Percentiles rank a stretch among this genome's conserved stretches.
Evolutionary conservation across 129 eudicot species (phyloP).

Genomic region (Pulicaria dysenterica): DNA sequence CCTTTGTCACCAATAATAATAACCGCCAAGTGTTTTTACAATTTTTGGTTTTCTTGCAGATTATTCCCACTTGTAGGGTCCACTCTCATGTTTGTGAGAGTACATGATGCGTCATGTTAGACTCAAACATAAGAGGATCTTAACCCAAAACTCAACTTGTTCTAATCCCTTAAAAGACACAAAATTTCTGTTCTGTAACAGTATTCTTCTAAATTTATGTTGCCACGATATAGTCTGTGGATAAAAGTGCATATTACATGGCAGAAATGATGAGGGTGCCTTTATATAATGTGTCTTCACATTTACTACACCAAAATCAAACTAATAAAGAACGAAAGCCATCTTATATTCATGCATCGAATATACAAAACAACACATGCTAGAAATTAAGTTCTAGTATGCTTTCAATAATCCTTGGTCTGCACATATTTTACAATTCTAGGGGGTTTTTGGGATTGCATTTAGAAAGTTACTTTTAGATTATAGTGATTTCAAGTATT

Average conservation of each 20-base stretch:
- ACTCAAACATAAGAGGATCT: neutral
- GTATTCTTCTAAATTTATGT: neutral
- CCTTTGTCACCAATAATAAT: neutral
- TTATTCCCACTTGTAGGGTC: too few species aligned
- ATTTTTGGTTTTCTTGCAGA: neutral
- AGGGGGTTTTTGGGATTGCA: too few species aligned
- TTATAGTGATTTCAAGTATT: too few species aligned
- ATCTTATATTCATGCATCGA: neutral
- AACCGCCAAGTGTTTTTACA: neutral
- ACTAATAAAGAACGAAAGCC: neutral
- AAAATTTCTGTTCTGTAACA: neutral
- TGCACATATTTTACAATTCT: too few species aligned
- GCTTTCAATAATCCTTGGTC: too few species aligned
- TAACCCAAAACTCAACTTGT: neutral
- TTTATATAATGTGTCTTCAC: neutral
- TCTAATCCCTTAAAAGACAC: neutral
- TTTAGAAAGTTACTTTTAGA: too few species aligned
- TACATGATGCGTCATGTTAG: too few species aligned
- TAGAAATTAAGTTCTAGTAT: slow-evolving; percentile 7
- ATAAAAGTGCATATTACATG: neutral
- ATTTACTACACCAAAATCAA: neutral
- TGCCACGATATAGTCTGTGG: neutral
- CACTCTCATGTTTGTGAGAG: too few species aligned
- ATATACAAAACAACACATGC: neutral
- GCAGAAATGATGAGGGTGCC: neutral